phyloP scores from a whole-genome alignment of 2,329 filamentous ascomycete species.

The Chrysoporthe austroafricana region DNA sequence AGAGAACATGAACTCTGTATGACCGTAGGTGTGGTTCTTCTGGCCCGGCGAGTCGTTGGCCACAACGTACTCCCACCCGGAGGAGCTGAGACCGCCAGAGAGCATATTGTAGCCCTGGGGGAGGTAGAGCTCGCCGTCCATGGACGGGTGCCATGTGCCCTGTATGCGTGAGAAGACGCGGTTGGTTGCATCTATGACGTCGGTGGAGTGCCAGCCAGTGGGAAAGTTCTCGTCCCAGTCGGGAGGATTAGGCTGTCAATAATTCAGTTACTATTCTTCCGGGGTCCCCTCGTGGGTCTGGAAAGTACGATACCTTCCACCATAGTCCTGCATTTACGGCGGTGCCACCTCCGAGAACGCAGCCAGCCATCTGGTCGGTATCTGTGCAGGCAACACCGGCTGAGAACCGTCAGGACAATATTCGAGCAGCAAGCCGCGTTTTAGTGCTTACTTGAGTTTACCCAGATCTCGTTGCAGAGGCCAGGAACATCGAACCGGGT shows the following conservation, averaged over 20 bases:
- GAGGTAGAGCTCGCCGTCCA: conserved; percentile 69
- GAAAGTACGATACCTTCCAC: conserved; percentile 52
- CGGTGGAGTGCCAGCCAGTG: conserved; percentile 67
- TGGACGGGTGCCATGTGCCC: conserved; percentile 67
- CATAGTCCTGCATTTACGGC: conserved; percentile 68
- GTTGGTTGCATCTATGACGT: conserved; percentile 62
- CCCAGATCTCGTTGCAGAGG: conserved; percentile 69
- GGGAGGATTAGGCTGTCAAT: conserved; percentile 53
- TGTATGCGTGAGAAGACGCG: conserved; percentile 72
- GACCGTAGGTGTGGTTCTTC: conserved; percentile 69
- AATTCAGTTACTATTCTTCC: background rate
- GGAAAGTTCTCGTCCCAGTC: conserved; percentile 79
- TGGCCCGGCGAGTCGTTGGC: conserved; percentile 58
- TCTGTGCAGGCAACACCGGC: conserved; percentile 65
- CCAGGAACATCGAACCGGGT: conserved; percentile 69
- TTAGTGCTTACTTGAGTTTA: conserved; percentile 40
- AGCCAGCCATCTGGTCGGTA: conserved; percentile 69
- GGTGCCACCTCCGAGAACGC: conserved; percentile 64
- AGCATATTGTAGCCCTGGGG: conserved; percentile 69
- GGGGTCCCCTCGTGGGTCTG: conserved; percentile 23
- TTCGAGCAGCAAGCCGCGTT: too few relatives aligned
- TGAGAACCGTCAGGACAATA: conserved; percentile 30
- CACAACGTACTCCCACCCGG: conserved; percentile 66
- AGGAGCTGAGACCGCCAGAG: conserved; percentile 58
- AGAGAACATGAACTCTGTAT: conserved; percentile 69